Evolutionary conservation across 345 rosid genomes (phyloP).

Genomic region (Salix arbutifolia): DNA sequence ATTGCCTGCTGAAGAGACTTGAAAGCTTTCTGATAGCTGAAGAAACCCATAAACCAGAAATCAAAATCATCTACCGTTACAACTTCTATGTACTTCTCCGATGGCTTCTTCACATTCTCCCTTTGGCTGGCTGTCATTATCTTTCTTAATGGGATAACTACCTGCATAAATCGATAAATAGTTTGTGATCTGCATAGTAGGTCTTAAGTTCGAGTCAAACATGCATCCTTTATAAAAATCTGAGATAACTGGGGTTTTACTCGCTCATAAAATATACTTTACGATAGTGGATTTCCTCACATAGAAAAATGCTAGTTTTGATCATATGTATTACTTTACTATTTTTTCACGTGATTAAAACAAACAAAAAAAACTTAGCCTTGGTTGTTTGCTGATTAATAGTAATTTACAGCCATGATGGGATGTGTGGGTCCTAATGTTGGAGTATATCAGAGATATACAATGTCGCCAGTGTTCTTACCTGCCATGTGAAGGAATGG

Average conservation of each 20-base stretch:
- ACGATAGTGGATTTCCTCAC: too few species aligned
- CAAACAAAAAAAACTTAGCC: neutral
- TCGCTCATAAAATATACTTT: too few species aligned
- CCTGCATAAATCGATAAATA: constrained; percentile 17
- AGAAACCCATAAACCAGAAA: constrained; percentile 94
- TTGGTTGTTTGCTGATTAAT: neutral
- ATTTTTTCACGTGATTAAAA: too few species aligned
- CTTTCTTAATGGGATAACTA: constrained; percentile 52
- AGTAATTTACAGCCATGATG: neutral
- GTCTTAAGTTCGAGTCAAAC: rapidly evolving
- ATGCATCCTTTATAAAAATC: rapidly evolving
- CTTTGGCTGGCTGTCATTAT: constrained; percentile 51
- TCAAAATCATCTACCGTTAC: constrained; percentile 64
- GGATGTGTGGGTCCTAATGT: neutral
- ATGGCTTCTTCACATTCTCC: constrained; percentile 55
- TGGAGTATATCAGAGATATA: neutral
- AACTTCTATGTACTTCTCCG: constrained; percentile 65
- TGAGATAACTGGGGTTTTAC: rapidly evolving
- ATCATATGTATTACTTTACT: too few species aligned
- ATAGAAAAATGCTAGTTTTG: too few species aligned
- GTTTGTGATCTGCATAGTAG: rapidly evolving
- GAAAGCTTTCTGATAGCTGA: constrained; percentile 63
- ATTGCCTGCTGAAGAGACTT: constrained; percentile 50
- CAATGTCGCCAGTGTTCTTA: neutral
- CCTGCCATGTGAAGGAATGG: constrained; percentile 12